phyloP scores from a whole-genome alignment of 192 early-diverging fungal species.

The Coemansia reversa region DNA sequence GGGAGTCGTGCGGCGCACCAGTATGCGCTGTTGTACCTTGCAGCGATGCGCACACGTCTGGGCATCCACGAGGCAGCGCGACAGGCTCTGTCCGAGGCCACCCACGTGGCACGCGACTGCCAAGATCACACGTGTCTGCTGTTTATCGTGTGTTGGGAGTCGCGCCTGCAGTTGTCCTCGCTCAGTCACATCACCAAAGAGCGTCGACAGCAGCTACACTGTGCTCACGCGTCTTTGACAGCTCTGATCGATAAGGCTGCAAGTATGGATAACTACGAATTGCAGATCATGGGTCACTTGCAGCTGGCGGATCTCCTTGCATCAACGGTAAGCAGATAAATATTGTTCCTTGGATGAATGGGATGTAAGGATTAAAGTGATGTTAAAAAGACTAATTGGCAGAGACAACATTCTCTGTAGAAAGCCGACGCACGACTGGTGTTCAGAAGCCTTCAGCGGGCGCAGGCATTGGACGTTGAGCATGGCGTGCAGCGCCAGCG shows the following conservation, averaged over 20 bases:
- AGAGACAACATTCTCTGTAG: background rate
- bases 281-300: slow-evolving; percentile 20
- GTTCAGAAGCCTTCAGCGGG: slow-evolving; percentile 17
- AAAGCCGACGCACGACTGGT: background rate
- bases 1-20: slow-evolving; percentile 22
- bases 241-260: slow-evolving; percentile 32
- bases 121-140: slow-evolving; percentile 42
- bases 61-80: slow-evolving; percentile 22
- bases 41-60: slow-evolving; percentile 36
- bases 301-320: slow-evolving; percentile 22
- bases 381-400: too few relatives aligned
- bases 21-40: slow-evolving; percentile 40
- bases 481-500: slow-evolving; percentile 17
- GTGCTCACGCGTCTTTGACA: background rate
- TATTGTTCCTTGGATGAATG: too few relatives aligned
- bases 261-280: slow-evolving; percentile 13
- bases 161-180: slow-evolving; percentile 14
- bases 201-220: background rate
- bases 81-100: slow-evolving; percentile 38
- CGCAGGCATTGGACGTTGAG: slow-evolving; percentile 25
- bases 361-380: too few relatives aligned
- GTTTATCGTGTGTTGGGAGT: slow-evolving; percentile 33
- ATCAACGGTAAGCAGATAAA: background rate
- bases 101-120: slow-evolving; percentile 45
- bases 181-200: background rate